Percentiles rank a stretch among this genome's conserved stretches.
These are phyloP conservation scores for Jatropha multifida DNA, from an alignment of 441 rosid genomes.

Conservation along the genomic window DNA sequence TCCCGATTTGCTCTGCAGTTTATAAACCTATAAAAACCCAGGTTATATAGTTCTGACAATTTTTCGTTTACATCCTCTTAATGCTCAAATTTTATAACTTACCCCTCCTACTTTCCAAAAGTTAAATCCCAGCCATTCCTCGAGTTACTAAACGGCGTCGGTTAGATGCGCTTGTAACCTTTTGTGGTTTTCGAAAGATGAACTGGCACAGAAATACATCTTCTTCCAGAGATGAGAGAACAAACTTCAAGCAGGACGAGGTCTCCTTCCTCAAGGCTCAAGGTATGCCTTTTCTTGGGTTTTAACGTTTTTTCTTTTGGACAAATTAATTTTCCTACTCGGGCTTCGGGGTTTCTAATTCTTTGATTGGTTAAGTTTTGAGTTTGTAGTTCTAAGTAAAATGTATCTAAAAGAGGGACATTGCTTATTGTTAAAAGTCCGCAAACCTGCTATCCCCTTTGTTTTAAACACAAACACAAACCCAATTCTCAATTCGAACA, in stretches of 20 bases:
- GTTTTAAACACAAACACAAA: slow-evolving; percentile 54
- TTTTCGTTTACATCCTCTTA: not conserved
- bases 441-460: slow-evolving; percentile 55
- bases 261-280: not conserved
- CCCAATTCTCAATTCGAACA: slow-evolving; percentile 33
- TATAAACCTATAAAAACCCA: not conserved
- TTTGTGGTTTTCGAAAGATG: not conserved
- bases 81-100: not conserved
- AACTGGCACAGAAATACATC: not conserved
- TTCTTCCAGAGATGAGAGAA: not conserved
- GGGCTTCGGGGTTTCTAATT: not conserved
- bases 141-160: not conserved
- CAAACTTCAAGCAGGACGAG: not conserved
- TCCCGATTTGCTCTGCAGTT: not conserved
- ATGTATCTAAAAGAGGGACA: slow-evolving; percentile 71
- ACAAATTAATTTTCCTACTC: not conserved
- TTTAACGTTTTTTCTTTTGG: not conserved
- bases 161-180: not conserved
- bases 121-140: not conserved
- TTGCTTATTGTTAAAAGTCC: slow-evolving; percentile 56
- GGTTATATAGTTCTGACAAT: not conserved
- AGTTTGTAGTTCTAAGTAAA: slow-evolving; percentile 3
- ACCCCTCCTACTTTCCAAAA: not conserved
- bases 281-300: slow-evolving; percentile 22
- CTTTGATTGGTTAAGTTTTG: slow-evolving; percentile 16